phyloP scores from a whole-genome alignment of 1,284 basidiomycete genomes.

The Boletus nobilissimus region DNA sequence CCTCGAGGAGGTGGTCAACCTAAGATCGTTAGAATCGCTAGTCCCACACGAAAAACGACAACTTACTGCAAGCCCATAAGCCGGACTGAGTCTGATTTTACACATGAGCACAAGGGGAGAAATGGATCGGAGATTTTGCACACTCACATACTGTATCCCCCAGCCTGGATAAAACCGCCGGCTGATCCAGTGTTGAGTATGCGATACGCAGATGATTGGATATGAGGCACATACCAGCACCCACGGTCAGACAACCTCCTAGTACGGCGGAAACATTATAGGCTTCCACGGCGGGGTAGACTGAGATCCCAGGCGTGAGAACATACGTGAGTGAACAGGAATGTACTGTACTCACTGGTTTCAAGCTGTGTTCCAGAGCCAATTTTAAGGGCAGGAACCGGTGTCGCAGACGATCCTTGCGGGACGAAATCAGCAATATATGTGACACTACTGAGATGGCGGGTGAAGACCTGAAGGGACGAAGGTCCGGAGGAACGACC shows the following conservation, averaged over 20 bases:
- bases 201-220: neutral
- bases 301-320: neutral
- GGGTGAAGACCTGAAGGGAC: constrained; percentile 32
- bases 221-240: constrained; percentile 22
- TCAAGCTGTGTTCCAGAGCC: constrained; percentile 29
- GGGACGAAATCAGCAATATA: constrained; percentile 31
- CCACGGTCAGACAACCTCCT: constrained; percentile 33
- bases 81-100: constrained; percentile 24
- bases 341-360: constrained; percentile 12
- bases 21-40: neutral
- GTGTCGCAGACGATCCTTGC: constrained; percentile 21
- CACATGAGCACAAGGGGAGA: neutral
- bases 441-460: constrained; percentile 21
- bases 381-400: constrained; percentile 28
- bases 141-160: constrained; percentile 33
- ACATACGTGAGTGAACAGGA: neutral
- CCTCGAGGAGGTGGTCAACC: constrained; percentile 27
- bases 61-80: constrained; percentile 31
- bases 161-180: constrained; percentile 32
- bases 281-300: constrained; percentile 23
- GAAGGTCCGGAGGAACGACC: constrained; percentile 33
- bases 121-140: neutral
- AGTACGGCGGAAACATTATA: constrained; percentile 25
- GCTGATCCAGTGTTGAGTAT: neutral
- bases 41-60: neutral